Percentiles rank a stretch among this genome's conserved stretches.
Evolutionary conservation across 139 green algal genomes (phyloP).

Genomic region (Monoraphidium neglectum): DNA sequence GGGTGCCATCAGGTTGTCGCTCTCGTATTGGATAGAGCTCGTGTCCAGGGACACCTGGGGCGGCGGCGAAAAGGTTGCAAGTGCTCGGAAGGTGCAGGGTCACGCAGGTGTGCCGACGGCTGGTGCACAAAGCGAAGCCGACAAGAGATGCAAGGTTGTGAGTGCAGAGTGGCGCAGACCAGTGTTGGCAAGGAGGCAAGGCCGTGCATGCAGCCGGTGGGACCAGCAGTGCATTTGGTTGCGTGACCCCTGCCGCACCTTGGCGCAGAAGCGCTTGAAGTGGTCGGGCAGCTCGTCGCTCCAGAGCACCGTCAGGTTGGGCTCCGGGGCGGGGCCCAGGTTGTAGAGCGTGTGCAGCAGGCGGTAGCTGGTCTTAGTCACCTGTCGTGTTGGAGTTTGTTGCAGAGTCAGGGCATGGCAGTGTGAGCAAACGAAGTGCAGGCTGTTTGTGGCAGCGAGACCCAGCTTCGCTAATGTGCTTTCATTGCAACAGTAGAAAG

Average conservation of each 20-base stretch:
- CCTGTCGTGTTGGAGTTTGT: too few relatives aligned
- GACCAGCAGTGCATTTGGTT: background rate
- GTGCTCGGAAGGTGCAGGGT: background rate
- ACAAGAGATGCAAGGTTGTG: background rate
- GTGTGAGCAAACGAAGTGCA: too few relatives aligned
- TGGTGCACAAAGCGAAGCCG: background rate
- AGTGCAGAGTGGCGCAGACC: background rate
- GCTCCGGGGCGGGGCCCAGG: conserved; percentile 71
- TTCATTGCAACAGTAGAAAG: too few relatives aligned
- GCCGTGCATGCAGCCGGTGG: background rate
- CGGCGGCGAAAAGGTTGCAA: background rate
- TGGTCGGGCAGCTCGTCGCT: conserved; percentile 47
- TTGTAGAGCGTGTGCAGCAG: conserved; percentile 77
- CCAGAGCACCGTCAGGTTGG: conserved; percentile 81
- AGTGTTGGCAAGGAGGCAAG: background rate
- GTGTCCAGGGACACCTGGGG: conserved; percentile 54
- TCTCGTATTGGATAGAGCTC: conserved; percentile 73
- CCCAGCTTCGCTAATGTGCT: too few relatives aligned
- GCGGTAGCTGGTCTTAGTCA: background rate
- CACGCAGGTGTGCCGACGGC: too few relatives aligned
- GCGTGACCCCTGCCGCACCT: conserved; percentile 18
- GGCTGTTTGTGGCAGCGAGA: too few relatives aligned
- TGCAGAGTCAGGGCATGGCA: too few relatives aligned
- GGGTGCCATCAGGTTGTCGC: conserved; percentile 63
- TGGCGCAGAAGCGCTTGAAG: conserved; percentile 75